These are phyloP conservation scores for Parascedosporium putredinis DNA, from an alignment of 2,329 filamentous ascomycete species.

Conservation along the genomic window DNA sequence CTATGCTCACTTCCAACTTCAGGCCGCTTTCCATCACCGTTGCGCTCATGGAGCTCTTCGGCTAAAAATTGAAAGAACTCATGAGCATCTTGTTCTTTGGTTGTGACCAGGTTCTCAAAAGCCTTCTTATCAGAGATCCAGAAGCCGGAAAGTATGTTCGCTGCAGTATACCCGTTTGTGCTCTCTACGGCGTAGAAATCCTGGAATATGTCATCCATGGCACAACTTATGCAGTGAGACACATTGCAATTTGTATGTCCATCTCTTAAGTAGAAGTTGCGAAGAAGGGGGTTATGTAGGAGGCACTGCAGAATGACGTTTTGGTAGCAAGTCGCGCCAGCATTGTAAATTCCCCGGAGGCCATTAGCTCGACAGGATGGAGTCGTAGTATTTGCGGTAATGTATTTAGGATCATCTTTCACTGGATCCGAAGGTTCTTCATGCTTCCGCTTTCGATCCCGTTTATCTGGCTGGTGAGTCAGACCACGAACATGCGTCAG, in stretches of 20 bases:
- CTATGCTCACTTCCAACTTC: slow-evolving; percentile 48
- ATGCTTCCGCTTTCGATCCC: slow-evolving; percentile 63
- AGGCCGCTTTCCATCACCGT: slow-evolving; percentile 57
- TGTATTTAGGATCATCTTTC: slow-evolving; percentile 66
- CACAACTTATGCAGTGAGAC: slow-evolving; percentile 55
- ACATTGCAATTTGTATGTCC: slow-evolving; percentile 71
- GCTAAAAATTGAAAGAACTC: slow-evolving; percentile 95
- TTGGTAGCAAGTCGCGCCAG: slow-evolving; percentile 97
- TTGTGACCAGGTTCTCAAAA: slow-evolving; percentile 70
- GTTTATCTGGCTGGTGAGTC: slow-evolving; percentile 3
- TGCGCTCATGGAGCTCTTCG: slow-evolving; percentile 79
- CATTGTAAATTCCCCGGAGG: slow-evolving; percentile 87
- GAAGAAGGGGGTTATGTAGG: slow-evolving; percentile 83
- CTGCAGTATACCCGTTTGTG: slow-evolving; percentile 81
- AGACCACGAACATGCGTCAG: neutral
- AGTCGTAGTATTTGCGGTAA: slow-evolving; percentile 66
- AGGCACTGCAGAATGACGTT: slow-evolving; percentile 91
- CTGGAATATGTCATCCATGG: slow-evolving; percentile 65
- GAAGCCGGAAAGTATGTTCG: slow-evolving; percentile 78
- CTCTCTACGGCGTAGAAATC: slow-evolving; percentile 64
- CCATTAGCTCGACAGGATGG: slow-evolving; percentile 80
- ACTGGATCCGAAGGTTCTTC: slow-evolving; percentile 58
- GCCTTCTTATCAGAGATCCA: slow-evolving; percentile 74
- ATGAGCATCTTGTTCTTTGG: slow-evolving; percentile 92
- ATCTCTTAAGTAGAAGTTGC: slow-evolving; percentile 85